Conservation (phyloP, 2,329 filamentous ascomycete genomes). For the Herpotrichia juniperi region DNA sequence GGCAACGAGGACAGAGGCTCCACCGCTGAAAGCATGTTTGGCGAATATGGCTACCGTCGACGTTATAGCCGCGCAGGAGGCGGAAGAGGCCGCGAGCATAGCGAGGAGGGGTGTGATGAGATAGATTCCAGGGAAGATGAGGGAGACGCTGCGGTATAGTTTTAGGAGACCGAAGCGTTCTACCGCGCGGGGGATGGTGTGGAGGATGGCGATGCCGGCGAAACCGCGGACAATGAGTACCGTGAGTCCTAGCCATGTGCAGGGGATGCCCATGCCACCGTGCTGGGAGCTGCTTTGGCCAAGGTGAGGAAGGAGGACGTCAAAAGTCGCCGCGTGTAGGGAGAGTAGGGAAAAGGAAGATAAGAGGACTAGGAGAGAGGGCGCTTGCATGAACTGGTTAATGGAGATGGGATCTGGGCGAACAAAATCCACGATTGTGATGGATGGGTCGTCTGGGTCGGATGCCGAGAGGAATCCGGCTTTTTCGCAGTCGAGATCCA, state of each 20-base stretch:
- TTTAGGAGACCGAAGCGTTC: constrained; percentile 49
- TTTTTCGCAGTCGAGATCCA: constrained; percentile 51
- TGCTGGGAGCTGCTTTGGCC: constrained; percentile 52
- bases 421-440: constrained; percentile 41
- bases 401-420: constrained; percentile 52
- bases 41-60: constrained; percentile 49
- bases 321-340: constrained; percentile 62
- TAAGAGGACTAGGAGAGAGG: constrained; percentile 53
- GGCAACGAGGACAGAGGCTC: constrained; percentile 51
- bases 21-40: constrained; percentile 51
- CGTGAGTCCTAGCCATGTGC: constrained; percentile 50
- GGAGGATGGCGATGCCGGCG: constrained; percentile 48
- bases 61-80: constrained; percentile 41
- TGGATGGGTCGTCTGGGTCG: constrained; percentile 42
- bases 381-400: constrained; percentile 52
- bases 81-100: constrained; percentile 40
- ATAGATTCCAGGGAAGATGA: constrained; percentile 49
- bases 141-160: constrained; percentile 49
- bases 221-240: constrained; percentile 50
- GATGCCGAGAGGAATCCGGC: constrained; percentile 52
- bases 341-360: constrained; percentile 60
- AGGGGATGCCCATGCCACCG: constrained; percentile 54
- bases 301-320: constrained; percentile 55
- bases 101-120: constrained; percentile 48
- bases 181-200: constrained; percentile 44